Evolutionary conservation across 345 rosid genomes (phyloP), one percentile per base, ranked within the genome.

Genomic region (Eucalyptus pumila): DNA sequence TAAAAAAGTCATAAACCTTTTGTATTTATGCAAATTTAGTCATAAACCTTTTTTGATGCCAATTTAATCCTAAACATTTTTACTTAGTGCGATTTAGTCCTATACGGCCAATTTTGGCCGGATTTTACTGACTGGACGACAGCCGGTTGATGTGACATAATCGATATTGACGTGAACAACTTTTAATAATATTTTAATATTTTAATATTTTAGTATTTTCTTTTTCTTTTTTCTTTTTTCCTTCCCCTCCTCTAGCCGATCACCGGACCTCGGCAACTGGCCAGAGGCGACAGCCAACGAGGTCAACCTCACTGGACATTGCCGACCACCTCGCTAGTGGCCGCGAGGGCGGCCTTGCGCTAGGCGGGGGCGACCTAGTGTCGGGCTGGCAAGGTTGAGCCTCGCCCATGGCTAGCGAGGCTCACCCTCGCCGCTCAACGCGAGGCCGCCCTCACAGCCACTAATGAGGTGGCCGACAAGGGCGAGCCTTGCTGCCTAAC

Each of bases 81-180:
- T 5, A 14, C 3, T 49, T 49, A 14, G 3, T 49, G 1, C 7
- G 1, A 49, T 49, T 49, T 7, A 49, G 0, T 49, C 1, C 0
- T 49, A 14, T 14, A 17, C 15, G 2, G 0, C 7, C 7, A 49
- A 14, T 49, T 49, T 49, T 49, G 17, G 3, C 17, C 0, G 1
- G 3, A 49, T 49, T 49, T 49, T 49, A 1, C 51, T 5, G 0
- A 14, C 1, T 49, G 0, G 2, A 14, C 0, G 7, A 1, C 3
- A 0, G 7, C 0, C 6, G 6, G 1, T 0, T 49, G 2, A 14
- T 3, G 1, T 49, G 17, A 3, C 7, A 49, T 49, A 14, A 49
- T 14, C 0, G 3, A 1, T 49, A 1, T 0, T 49, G 16, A 49
- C 1, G 7, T 49, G 0, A 3, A 49, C 1, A 49, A 49, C 1